These are phyloP conservation scores for Cryptosporidium parvum DNA, from an alignment of 169 alveolate species.

Conservation along the genomic window DNA sequence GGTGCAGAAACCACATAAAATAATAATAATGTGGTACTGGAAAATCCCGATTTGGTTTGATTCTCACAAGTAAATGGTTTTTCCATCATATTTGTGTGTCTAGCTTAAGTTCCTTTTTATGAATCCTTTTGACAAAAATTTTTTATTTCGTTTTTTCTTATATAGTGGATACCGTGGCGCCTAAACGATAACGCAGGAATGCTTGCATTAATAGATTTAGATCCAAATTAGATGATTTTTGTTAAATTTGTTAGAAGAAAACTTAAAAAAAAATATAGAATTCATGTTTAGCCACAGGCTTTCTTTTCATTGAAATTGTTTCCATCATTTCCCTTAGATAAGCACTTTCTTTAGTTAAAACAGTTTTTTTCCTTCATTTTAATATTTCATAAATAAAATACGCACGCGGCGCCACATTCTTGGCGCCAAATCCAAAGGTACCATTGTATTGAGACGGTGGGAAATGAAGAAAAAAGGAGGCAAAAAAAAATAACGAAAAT, in stretches of 20 bases:
- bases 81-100: slow-evolving; percentile 37
- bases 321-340: too few species aligned
- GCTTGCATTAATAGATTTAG: slow-evolving; percentile 25
- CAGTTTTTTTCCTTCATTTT: neutral
- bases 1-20: slow-evolving; percentile 57
- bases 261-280: neutral
- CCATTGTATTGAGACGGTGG: slow-evolving; percentile 19
- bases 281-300: too few species aligned
- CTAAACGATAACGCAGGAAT: slow-evolving; percentile 15
- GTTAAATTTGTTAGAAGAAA: neutral
- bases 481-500: neutral
- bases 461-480: neutral
- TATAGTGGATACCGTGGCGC: slow-evolving; percentile 72
- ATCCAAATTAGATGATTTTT: neutral
- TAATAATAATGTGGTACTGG: slow-evolving; percentile 11
- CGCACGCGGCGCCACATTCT: neutral
- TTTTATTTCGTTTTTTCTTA: neutral
- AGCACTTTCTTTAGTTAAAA: neutral
- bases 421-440: slow-evolving; percentile 34
- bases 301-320: too few species aligned
- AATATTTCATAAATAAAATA: neutral
- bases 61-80: slow-evolving; percentile 33
- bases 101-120: neutral
- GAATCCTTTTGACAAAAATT: neutral
- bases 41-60: slow-evolving; percentile 68